Evolutionary conservation across 2,329 filamentous ascomycete genomes (phyloP), one percentile per base, ranked within the genome.

Genomic region (Diplodia sapinea): DNA sequence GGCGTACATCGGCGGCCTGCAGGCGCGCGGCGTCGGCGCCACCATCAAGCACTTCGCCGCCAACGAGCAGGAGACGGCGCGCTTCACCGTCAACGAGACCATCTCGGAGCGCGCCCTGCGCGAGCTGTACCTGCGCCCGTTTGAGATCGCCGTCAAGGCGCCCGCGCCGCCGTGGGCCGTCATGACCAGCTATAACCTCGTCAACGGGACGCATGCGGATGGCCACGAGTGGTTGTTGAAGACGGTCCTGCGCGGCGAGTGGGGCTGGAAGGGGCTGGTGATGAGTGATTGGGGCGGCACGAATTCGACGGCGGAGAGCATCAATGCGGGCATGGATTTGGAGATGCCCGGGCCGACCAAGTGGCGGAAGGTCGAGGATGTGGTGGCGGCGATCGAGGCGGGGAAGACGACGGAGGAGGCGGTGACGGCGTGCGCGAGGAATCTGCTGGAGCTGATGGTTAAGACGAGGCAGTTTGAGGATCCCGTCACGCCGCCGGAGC

Each of bases 11-110:
- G 87, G 86, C 57, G 91, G 90, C 7, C 81, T 91, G 66, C 92
- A 95, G 74, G 88, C 88, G 26, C 89, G 88, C 69, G 89, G 90
- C 1, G 85, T 95, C 38, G 88, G 89, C 8, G 91, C 92, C 8
- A 92, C 91, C 0, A 88, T 94, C 71, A 95, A 95, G 81, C 92
- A 90, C 76, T 91, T 90, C 69, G 87, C 89, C 23, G 88, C 84
- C 17, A 92, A 92, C 68, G 90, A 92, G 75, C 87, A 91, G 74
- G 90, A 92, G 76, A 91, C 89, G 0, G 81, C 88, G 73, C 84
- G 89, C 62, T 81, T 89, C 70, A 88, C 85, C 0, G 85, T 91
- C 69, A 84, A 91, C 75, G 87, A 88, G 3, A 79, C 87, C 31
- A 82, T 92, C 52, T 83, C 86, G 36, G 89, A 92, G 72, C 82